Evolutionary conservation across 139 green algal genomes (phyloP).

Genomic region (Chlorella vulgaris): DNA sequence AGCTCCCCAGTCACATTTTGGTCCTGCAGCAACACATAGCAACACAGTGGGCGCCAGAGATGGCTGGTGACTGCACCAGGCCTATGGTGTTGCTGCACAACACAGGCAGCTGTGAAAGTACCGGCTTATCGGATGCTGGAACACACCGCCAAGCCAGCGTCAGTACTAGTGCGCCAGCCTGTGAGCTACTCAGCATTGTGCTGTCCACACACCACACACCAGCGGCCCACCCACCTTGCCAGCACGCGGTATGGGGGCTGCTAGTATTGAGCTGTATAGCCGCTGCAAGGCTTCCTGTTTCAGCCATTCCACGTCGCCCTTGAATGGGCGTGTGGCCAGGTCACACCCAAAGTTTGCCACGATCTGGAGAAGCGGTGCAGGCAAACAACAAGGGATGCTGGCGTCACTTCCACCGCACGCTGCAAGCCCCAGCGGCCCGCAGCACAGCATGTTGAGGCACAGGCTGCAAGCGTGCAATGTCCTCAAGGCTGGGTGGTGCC

Average conservation of each 20-base stretch:
- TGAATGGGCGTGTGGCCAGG: constrained; percentile 40
- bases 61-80: no score
- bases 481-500: not conserved
- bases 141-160: no score
- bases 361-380: constrained; percentile 28
- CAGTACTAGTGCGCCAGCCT: no score
- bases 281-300: constrained; percentile 23
- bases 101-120: no score
- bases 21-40: not conserved
- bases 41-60: not conserved
- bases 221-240: constrained; percentile 12
- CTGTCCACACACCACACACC: not conserved
- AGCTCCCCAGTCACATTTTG: constrained; percentile 60
- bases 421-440: no score
- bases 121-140: no score
- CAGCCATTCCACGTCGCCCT: constrained; percentile 46
- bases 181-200: no score
- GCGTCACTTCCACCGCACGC: no score
- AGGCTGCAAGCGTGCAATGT: no score
- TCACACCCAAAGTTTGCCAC: constrained; percentile 67
- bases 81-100: no score
- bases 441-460: no score
- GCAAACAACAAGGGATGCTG: not conserved
- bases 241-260: constrained; percentile 12
- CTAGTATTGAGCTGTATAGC: constrained; percentile 34